phyloP scores from a whole-genome alignment of 2,329 filamentous ascomycete genomes.

The Phaeosphaeriaceae sp. region DNA sequence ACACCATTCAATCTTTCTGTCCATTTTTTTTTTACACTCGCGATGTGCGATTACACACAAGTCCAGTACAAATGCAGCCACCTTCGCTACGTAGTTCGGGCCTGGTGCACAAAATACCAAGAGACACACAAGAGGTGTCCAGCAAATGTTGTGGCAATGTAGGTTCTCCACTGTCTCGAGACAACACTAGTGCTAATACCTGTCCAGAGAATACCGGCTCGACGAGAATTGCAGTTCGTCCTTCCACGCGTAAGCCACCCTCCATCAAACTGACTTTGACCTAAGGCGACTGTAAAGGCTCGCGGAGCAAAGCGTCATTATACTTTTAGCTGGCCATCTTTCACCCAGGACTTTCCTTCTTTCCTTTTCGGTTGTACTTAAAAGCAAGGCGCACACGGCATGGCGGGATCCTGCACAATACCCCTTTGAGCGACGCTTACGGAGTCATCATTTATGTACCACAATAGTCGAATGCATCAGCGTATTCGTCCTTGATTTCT shows the following conservation, averaged over 20 bases:
- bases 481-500: conserved; percentile 17
- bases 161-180: conserved; percentile 16
- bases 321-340: conserved; percentile 8
- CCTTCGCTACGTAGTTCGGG: conserved; percentile 61
- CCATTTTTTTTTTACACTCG: not conserved
- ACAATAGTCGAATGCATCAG: conserved; percentile 36
- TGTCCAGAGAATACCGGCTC: conserved; percentile 54
- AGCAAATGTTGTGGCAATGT: conserved; percentile 62
- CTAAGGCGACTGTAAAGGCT: conserved; percentile 46
- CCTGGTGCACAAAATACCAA: conserved; percentile 63
- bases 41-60: conserved; percentile 67
- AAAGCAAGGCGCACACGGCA: conserved; percentile 41
- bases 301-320: conserved; percentile 23
- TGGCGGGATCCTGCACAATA: conserved; percentile 39
- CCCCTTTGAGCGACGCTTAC: conserved; percentile 35
- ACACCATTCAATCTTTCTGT: not conserved
- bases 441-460: conserved; percentile 14
- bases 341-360: conserved; percentile 13
- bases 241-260: not conserved
- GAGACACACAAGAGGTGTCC: conserved; percentile 63
- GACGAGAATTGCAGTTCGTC: conserved; percentile 56
- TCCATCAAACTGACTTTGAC: conserved; percentile 15
- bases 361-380: conserved; percentile 17
- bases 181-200: conserved; percentile 13
- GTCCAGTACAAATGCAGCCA: conserved; percentile 65